These are phyloP conservation scores for Podosphaera leucotricha DNA, from an alignment of 2,329 filamentous ascomycete species.

Conservation along the genomic window DNA sequence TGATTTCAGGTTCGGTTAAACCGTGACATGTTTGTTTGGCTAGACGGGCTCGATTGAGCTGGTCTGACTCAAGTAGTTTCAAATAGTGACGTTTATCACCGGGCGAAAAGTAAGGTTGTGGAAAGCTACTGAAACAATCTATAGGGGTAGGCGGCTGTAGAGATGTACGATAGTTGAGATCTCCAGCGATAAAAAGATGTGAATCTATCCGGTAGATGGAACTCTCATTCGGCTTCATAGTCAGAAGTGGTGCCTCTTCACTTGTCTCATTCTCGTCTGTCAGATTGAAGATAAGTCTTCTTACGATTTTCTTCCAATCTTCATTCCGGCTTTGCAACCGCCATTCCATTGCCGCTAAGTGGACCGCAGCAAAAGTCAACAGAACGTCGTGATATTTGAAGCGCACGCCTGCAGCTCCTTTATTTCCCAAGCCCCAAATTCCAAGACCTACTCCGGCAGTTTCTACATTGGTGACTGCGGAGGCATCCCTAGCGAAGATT, in stretches of 20 bases:
- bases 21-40: slow-evolving; percentile 55
- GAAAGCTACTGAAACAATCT: slow-evolving; percentile 31
- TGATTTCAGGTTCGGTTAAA: slow-evolving; percentile 47
- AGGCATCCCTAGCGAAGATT: slow-evolving; percentile 48
- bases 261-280: slow-evolving; percentile 5
- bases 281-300: slow-evolving; percentile 51
- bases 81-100: slow-evolving; percentile 37
- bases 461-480: slow-evolving; percentile 39
- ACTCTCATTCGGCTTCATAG: slow-evolving; percentile 20
- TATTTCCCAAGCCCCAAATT: slow-evolving; percentile 75
- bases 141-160: slow-evolving; percentile 34
- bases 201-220: slow-evolving; percentile 53
- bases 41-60: slow-evolving; percentile 48
- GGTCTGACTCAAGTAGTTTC: slow-evolving; percentile 48
- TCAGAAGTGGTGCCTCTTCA: slow-evolving; percentile 21
- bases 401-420: slow-evolving; percentile 68
- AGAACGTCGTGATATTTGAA: slow-evolving; percentile 39
- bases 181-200: slow-evolving; percentile 69
- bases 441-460: slow-evolving; percentile 72
- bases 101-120: slow-evolving; percentile 28
- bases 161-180: slow-evolving; percentile 84
- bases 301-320: slow-evolving; percentile 72
- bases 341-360: slow-evolving; percentile 73
- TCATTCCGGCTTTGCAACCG: slow-evolving; percentile 52
- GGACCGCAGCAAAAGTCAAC: slow-evolving; percentile 69